Evolutionary conservation across 1,284 basidiomycete genomes (phyloP), one percentile per base, ranked within the genome.

Genomic region (Schizopora paradoxa): DNA sequence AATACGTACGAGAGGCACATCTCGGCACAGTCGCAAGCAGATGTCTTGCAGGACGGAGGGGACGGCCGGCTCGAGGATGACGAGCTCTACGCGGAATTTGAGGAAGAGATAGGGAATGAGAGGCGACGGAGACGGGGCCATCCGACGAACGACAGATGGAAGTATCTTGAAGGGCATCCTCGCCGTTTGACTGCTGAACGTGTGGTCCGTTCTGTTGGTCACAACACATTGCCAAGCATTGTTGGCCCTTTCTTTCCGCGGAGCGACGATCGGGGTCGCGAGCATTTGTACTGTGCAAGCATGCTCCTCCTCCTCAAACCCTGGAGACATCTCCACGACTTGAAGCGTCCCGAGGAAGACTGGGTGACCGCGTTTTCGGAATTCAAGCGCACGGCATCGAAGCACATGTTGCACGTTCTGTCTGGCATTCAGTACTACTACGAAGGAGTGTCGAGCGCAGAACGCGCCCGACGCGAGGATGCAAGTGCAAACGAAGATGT

Each of bases 1-100:
- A 41, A 58, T 32, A 56, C 57, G 10, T 59, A 59, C 36, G 57
- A 60, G 23, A 31, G 28, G 25, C 48, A 57, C 39, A 35, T 26
- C 14, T 13, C 16, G 10, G 16, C 19, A 16, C 35, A 41, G 13
- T 11, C 27, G 34, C 13, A 23, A 6, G 26, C 7, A 38, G 19
- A 8, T 25, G 29, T 8, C n/a, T 8, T 31, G 28, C 28, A 31
- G 28, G 28, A 31, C n/a, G 28, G 8, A 8, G 28, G n/a, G n/a
- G 28, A 31, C n/a, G n/a, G 8, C 8, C 8, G 10, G 11, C 33
- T 13, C 10, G 33, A 35, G 5, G 7, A 5, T 13, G 4, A 10
- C n/a, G n/a, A n/a, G 33, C 33, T 13, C 3, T 16, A 14, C 7
- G 10, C 33, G 14, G 33, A 35, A 14, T 16, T 14, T 7, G 3